phyloP scores from a whole-genome alignment of 108 stramenopile species.

The Thalassiosira profunda region DNA sequence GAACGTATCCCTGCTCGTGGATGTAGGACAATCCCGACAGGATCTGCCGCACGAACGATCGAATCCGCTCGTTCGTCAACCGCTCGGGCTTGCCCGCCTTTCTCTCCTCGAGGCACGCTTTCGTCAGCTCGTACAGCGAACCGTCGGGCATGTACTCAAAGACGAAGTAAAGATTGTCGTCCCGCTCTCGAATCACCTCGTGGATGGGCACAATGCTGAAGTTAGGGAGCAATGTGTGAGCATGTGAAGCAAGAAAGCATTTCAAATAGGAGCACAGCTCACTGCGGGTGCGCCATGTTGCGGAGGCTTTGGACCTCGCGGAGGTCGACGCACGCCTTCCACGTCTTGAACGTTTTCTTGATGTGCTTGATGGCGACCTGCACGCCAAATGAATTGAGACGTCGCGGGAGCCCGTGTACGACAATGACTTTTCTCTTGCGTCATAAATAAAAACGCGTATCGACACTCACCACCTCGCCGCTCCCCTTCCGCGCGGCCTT shows the following conservation, averaged over 20 bases:
- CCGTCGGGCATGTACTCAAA: constrained; percentile 97
- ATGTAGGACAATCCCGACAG: constrained; percentile 93
- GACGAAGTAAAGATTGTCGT: constrained; percentile 90
- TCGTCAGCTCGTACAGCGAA: constrained; percentile 91
- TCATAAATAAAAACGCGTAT: no score
- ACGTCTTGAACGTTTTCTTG: constrained; percentile 69
- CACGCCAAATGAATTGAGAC: no score
- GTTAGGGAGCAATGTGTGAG: no score
- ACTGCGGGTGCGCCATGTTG: constrained; percentile 45
- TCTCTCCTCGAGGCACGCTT: constrained; percentile 9
- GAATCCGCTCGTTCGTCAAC: constrained; percentile 44
- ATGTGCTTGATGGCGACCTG: constrained; percentile 79
- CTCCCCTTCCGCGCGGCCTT: constrained; percentile 78
- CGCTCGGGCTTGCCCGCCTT: constrained; percentile 5
- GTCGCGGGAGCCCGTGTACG: no score
- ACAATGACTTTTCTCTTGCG: no score
- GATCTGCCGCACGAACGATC: constrained; percentile 87
- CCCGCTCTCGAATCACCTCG: constrained; percentile 94
- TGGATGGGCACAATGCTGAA: constrained; percentile 86
- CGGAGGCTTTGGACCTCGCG: constrained; percentile 91
- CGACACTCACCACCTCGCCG: constrained; percentile 72
- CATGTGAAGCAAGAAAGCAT: no score
- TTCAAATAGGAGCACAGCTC: no score
- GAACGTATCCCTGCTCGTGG: constrained; percentile 89
- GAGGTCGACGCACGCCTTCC: constrained; percentile 88